Percentiles rank a stretch among this genome's conserved stretches.
Conservation (phyloP, 2,329 filamentous ascomycete species). For the Paramyrothecium roridum region DNA sequence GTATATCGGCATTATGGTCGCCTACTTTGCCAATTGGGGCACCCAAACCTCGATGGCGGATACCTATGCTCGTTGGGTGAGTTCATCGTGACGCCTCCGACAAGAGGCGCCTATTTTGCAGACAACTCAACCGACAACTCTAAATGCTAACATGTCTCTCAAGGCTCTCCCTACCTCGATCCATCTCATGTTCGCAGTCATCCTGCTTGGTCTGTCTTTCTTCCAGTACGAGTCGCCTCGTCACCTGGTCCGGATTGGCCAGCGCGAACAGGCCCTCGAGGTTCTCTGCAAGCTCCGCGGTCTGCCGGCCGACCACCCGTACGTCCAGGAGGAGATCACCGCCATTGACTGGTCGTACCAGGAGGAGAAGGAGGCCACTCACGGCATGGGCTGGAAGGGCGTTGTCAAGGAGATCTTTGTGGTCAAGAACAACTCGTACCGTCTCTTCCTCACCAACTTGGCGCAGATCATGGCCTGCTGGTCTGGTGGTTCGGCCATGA, state of each 20-base stretch:
- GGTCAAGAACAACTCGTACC: conserved; percentile 16
- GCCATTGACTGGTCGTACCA: conserved; percentile 18
- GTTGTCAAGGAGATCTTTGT: conserved; percentile 13
- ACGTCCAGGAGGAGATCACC: conserved; percentile 30
- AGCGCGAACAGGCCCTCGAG: conserved; percentile 27
- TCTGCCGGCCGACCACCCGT: conserved; percentile 32
- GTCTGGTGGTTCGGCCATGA: conserved; percentile 13
- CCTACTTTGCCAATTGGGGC: conserved; percentile 65
- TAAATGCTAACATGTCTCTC: no score
- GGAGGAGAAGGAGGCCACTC: conserved; percentile 11
- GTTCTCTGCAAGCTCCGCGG: conserved; percentile 35
- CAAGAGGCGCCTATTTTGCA: no score
- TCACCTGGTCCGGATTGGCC: conserved; percentile 29
- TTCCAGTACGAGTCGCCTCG: conserved; percentile 12
- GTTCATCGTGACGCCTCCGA: background rate
- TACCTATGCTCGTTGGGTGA: conserved; percentile 9
- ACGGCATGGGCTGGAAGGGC: conserved; percentile 8
- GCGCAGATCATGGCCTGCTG: conserved; percentile 14
- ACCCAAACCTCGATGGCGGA: conserved; percentile 38
- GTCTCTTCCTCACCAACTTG: conserved; percentile 18
- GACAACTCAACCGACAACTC: no score
- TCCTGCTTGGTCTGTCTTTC: background rate
- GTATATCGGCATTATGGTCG: conserved; percentile 24
- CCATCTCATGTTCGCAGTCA: conserved; percentile 50
- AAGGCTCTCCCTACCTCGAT: conserved; percentile 59